Conservation (phyloP, 2,329 filamentous ascomycete genomes). For the Colletotrichum zoysiae region DNA sequence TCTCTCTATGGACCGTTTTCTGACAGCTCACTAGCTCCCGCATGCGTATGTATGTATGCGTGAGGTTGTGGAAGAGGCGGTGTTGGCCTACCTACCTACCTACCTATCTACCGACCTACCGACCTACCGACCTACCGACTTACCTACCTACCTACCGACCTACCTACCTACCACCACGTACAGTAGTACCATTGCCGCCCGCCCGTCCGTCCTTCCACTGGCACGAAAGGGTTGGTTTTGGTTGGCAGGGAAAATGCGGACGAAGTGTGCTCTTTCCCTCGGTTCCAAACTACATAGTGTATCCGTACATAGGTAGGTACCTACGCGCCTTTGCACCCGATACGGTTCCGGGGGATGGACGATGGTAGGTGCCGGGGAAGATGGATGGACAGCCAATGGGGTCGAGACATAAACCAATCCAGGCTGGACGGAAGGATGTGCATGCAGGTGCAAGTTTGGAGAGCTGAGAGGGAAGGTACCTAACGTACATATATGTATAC, state of each 20-base stretch:
- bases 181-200: neutral
- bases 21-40: conserved; percentile 1
- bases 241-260: neutral
- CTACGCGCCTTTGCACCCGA: neutral
- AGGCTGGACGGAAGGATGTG: conserved; percentile 3
- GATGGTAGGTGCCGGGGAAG: neutral
- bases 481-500: too few relatives aligned
- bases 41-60: neutral
- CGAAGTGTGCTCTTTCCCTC: conserved; percentile 23
- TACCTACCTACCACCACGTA: too few relatives aligned
- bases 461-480: neutral
- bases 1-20: neutral
- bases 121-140: too few relatives aligned
- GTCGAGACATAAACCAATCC: conserved; percentile 26
- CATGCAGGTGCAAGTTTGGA: conserved; percentile 9
- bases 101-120: too few relatives aligned
- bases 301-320: too few relatives aligned
- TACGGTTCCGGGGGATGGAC: conserved; percentile 4
- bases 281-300: neutral
- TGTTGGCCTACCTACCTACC: too few relatives aligned
- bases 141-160: too few relatives aligned
- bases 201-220: neutral
- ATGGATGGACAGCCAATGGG: conserved; percentile 15
- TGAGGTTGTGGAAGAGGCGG: neutral
- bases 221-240: neutral